Evolutionary conservation across 2,329 filamentous ascomycete species (phyloP).

Genomic region (Fusarium ramigenum): DNA sequence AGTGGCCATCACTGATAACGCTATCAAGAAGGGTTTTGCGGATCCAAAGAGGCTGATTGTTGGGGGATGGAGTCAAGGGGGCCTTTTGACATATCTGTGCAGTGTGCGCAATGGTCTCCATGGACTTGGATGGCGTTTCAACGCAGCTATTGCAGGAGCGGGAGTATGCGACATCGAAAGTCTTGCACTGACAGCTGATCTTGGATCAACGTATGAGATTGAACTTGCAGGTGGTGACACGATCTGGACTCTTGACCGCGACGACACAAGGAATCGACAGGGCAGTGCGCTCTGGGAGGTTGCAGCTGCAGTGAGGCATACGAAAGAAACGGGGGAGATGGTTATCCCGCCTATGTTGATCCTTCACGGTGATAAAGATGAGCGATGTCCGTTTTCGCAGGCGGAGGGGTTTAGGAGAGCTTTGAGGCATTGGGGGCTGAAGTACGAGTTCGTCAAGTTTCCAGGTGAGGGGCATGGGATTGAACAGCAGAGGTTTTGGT

Average conservation of each 20-base stretch:
- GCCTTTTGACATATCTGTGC: conserved; percentile 50
- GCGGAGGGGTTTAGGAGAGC: conserved; percentile 17
- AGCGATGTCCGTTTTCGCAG: conserved; percentile 27
- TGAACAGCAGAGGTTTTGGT: conserved; percentile 17
- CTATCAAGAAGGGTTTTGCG: conserved; percentile 45
- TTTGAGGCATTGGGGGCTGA: not conserved
- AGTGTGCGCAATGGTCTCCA: conserved; percentile 49
- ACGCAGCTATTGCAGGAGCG: conserved; percentile 48
- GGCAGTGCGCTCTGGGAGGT: conserved; percentile 32
- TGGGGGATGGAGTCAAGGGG: conserved; percentile 52
- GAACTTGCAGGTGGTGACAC: conserved; percentile 18
- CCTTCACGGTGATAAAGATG: conserved; percentile 21
- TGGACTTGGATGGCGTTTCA: conserved; percentile 48
- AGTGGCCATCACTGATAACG: conserved; percentile 46
- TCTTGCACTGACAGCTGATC: conserved; percentile 45
- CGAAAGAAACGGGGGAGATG: not conserved
- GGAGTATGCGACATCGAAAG: conserved; percentile 51
- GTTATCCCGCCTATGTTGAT: conserved; percentile 27
- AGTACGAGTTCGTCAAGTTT: conserved; percentile 26
- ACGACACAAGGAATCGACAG: conserved; percentile 22
- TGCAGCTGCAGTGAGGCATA: not conserved
- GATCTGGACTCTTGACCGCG: conserved; percentile 1
- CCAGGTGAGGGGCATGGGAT: conserved; percentile 8
- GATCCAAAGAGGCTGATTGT: conserved; percentile 47
- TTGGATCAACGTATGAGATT: conserved; percentile 16